Base-by-base conservation (phyloP, 1,284 basidiomycete genomes). In the Microbotryomycetes sp. region DNA sequence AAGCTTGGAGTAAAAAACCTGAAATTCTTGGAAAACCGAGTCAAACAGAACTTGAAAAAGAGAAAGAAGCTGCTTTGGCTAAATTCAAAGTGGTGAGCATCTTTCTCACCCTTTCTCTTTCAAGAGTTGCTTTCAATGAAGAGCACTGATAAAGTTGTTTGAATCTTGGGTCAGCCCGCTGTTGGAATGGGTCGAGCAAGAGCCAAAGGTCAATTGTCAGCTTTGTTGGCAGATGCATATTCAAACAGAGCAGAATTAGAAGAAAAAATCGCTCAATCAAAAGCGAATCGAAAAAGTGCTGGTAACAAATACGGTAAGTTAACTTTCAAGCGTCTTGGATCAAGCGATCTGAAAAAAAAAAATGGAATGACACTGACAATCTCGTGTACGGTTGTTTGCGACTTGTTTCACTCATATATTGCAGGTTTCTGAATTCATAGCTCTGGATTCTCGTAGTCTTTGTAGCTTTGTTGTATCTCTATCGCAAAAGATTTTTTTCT, bases 181-280 rank as follows among this genome's bases (percentile, higher is more conserved):
- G 53, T 63, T 14, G 49, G 60, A 5, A 48, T 53, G 19, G 56
- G 62, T 19, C 47, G 49, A 25, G 70, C 71, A 12, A 54, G 59
- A n/a, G 48, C 60, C 4, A 64, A 66, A 19, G 59, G 62, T 31
- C 73, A 74, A 59, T 65, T 74, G 14, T 66, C 69, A 6, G 67
- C 67, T 3, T 59, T 74, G 19, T 59, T 74, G 26, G 64, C 65
- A 6, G 70, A 73, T 28, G 73, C 73, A 25, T 62, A 68, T 60
- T 63, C 65, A 31, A 74, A 73, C 51, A 58, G 73, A 32, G 70
- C 60, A 7, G 72, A 73, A 56, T 36, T 74, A 28, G 73, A 74
- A 57, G 72, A 73, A 32, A 55, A 70, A 45, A 72, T 74, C 47
- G 68, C 73, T 5, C 64, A 68, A 51, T 71, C 67, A 12, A 67